Base-by-base conservation (phyloP, 768 basidiomycete species). In the Lactifluus pinguis region DNA sequence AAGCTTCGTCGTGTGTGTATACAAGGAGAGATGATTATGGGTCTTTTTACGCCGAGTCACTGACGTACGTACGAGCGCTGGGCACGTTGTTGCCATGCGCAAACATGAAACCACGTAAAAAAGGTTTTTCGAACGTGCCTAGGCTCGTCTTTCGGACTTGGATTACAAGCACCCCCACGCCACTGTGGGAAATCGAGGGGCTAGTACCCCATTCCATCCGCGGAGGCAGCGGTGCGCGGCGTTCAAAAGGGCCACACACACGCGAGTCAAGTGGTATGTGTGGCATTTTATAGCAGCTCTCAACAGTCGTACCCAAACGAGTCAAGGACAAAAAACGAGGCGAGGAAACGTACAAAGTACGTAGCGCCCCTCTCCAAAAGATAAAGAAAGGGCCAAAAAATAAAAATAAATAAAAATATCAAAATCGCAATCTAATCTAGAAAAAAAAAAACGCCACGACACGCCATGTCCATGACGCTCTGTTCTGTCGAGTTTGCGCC, bases 81-180 rank as follows among this genome's bases (percentile, higher is more conserved):
- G 42, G 42, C 57, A 59, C 50, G 57, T 52, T 50, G 42, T 21
- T 25, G 30, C 50, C 57, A 59, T 32, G 50, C 57, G 50, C 48
- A 15, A 21, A 30, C 15, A 38, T 39, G 29, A 41, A 49, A 4
- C 4, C 41, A 47, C 45, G 45, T 47, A 47, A 47, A 47, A 19
- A 6, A 13, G 1, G 25, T 25, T 25, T 25, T 25, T 11, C 14
- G 21, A 47, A 47, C 45, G 21, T 47, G 45, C 21, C 21, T 11
- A 2, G 5, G 8, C 11, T 47, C 21, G 11, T 14, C 44, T 15
- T 45, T 6, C 25, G 25, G 44, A 9, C 8, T 9, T n/a, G 41
- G 3, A 2, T 47, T 25, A 25, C 25, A 25, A 25, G 25, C 2
- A 25, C 25, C 3, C 45, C 45, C 0, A 21, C 45, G 21, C 45